phyloP scores from a whole-genome alignment of 257 asterid genomes.

The Galeopsis tetrahit region DNA sequence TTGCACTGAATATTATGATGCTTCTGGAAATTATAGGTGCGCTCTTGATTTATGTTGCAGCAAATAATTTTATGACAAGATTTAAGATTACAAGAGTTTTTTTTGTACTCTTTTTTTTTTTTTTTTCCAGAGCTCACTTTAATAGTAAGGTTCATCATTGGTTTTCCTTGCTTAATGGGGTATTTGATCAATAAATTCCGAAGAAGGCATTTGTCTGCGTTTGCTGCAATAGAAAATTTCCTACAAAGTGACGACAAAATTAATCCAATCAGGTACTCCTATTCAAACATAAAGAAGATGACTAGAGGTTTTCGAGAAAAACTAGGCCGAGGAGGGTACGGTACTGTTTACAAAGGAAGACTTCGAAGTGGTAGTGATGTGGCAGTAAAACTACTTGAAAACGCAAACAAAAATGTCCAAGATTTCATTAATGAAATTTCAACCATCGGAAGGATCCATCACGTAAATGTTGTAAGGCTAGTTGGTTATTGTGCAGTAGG shows the following conservation, averaged over 20 bases:
- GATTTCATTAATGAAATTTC: slow-evolving; percentile 50
- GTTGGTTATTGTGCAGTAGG: no score
- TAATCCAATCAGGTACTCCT: slow-evolving; percentile 41
- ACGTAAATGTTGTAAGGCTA: no score
- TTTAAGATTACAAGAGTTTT: no score
- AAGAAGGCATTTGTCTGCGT: slow-evolving; percentile 39
- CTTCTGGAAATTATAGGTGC: background rate
- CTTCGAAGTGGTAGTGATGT: slow-evolving; percentile 44
- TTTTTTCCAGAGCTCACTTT: no score
- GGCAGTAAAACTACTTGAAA: slow-evolving; percentile 44
- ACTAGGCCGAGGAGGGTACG: slow-evolving; percentile 46
- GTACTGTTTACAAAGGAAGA: slow-evolving; percentile 47
- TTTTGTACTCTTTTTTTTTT: no score
- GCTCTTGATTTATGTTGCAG: background rate
- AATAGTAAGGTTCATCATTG: slow-evolving; percentile 7
- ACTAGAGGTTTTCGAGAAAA: slow-evolving; percentile 37
- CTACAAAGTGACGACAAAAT: slow-evolving; percentile 32
- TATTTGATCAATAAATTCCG: slow-evolving; percentile 24
- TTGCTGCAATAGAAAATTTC: slow-evolving; percentile 29
- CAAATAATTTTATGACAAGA: no score
- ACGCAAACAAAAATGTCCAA: slow-evolving; percentile 23
- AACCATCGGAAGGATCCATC: slow-evolving; percentile 8
- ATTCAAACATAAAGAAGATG: slow-evolving; percentile 40
- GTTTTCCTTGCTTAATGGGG: background rate
- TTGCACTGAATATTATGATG: background rate